Base-by-base conservation (phyloP, 441 rosid species). In the Pelargonium cotyledonis region DNA sequence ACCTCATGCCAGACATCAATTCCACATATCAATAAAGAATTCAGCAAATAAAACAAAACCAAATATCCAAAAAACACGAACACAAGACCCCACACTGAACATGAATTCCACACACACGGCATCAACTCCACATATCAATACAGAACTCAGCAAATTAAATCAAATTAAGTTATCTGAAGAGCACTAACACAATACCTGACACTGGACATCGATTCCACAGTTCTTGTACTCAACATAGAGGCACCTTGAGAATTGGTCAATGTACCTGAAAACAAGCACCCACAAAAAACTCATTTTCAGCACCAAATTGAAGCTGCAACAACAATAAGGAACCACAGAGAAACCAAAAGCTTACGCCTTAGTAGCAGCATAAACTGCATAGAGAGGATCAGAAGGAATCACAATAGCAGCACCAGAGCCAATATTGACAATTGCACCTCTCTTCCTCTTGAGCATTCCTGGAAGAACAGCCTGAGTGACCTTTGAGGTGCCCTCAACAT, bases 341-440 rank as follows among this genome's bases (percentile, higher is more conserved):
- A 35, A 18, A 3, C 2, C 0, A 31, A 75, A 44, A 5, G 29
- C 88, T 85, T 76, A 91, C 93, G 97, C 91, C 79, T 94, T 94
- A 1, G 91, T 82, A 10, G 85, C 93, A 51, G 97, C 98, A 79
- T 91, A 94, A 79, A 87, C 91, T 16, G 95, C 85, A 80, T 91
- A 94, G 21, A 94, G 91, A 68, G 97, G 98, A 85, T 91, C 95
- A 0, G 97, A 94, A 70, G 98, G 98, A 44, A 94, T 83, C 8
- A 91, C 83, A 75, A 81, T 84, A 1, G 96, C 85, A 72, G 95
- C 92, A 76, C 97, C 97, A 62, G 98, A 94, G 16, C 98, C 97
- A 74, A 94, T 84, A 75, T 89, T 94, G 6, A 94, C 83, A 68
- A 91, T 86, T 9, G 95, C 95, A 4, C 98, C 96, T 21, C 67